Percentiles rank a stretch among this genome's conserved stretches.
Conservation (phyloP, 1,284 basidiomycete species). For the Singerocomus inundabilis region DNA sequence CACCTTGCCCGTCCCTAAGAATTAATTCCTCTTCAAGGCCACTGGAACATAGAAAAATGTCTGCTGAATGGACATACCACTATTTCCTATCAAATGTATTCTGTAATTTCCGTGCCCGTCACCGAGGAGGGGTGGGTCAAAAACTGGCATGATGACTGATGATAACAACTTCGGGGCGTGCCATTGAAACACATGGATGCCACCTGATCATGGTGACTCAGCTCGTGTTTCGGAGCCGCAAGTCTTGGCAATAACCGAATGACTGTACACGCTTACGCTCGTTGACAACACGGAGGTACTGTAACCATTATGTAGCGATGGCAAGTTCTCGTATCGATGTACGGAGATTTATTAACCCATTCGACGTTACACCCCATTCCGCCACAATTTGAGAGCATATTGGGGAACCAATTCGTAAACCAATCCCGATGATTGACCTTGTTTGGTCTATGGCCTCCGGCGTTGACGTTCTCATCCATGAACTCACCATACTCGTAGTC, state of each 20-base stretch:
- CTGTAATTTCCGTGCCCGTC: conserved; percentile 47
- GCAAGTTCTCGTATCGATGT: background rate
- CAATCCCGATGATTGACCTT: too few relatives aligned
- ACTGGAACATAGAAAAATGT: background rate
- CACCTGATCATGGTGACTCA: background rate
- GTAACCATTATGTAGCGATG: background rate
- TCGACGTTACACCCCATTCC: background rate
- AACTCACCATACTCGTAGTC: too few relatives aligned
- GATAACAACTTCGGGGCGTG: background rate
- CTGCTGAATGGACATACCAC: conserved; percentile 37
- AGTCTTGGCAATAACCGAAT: background rate
- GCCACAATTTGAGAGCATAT: background rate
- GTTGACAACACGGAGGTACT: background rate
- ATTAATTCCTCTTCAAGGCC: background rate
- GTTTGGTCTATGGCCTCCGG: too few relatives aligned
- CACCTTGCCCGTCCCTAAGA: conserved; percentile 46
- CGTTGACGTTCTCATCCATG: too few relatives aligned
- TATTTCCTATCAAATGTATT: conserved; percentile 54
- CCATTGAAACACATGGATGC: background rate
- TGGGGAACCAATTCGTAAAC: too few relatives aligned
- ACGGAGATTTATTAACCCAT: background rate
- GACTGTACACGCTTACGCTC: background rate
- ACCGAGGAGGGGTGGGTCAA: conserved; percentile 43
- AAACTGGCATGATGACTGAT: conserved; percentile 15
- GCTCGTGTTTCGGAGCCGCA: background rate